A percentile compares a stretch with the other conserved stretches of the same genome.
Conservation (phyloP, 2,329 filamentous ascomycete species). For the Colletotrichum orbiculare region DNA sequence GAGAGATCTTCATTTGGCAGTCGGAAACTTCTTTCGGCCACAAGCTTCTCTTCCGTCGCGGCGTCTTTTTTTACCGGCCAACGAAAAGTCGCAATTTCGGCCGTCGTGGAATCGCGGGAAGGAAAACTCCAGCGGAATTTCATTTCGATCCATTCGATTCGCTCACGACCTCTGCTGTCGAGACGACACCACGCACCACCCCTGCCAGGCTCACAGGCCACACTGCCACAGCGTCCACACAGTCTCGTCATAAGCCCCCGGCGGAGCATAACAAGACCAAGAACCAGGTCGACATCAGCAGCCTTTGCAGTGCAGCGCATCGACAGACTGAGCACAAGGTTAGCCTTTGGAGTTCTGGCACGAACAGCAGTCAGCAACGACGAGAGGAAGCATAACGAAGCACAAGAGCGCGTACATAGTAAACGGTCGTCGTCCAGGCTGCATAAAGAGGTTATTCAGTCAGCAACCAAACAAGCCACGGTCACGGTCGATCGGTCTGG, state of each 20-base stretch:
- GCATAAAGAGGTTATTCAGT: conserved; percentile 1
- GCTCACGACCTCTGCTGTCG: conserved; percentile 16
- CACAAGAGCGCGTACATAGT: conserved; percentile 5
- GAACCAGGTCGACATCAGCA: conserved; percentile 6
- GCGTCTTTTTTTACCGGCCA: conserved; percentile 27
- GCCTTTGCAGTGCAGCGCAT: conserved; percentile 7
- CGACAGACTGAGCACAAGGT: neutral
- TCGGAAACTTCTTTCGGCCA: neutral
- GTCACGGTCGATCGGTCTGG: too few species aligned
- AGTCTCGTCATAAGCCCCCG: neutral
- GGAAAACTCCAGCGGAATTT: neutral
- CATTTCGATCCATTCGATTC: conserved; percentile 16
- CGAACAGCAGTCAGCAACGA: conserved; percentile 19
- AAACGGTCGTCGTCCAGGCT: conserved; percentile 4
- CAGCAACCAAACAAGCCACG: neutral
- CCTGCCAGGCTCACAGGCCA: neutral
- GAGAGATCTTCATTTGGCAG: conserved; percentile 6
- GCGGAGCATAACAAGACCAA: neutral
- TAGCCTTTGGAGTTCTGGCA: conserved; percentile 4
- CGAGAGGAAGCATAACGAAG: conserved; percentile 5
- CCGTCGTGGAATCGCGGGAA: conserved; percentile 9
- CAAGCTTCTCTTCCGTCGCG: neutral
- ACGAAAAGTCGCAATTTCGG: conserved; percentile 5
- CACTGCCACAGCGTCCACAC: neutral
- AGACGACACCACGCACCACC: neutral